phyloP scores from a whole-genome alignment of 345 rosid genomes.

The Citrus sp. region DNA sequence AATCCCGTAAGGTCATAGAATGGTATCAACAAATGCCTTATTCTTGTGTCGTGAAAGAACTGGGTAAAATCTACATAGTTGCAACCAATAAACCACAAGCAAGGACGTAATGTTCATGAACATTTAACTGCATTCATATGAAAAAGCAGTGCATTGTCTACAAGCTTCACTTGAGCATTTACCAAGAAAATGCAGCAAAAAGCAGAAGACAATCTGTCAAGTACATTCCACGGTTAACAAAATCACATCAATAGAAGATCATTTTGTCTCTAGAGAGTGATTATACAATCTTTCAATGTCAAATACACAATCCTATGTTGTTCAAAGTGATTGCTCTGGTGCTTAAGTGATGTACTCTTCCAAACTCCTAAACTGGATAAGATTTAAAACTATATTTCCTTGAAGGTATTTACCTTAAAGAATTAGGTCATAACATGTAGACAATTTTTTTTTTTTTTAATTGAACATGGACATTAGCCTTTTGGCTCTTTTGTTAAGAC shows the following conservation, averaged over 20 bases:
- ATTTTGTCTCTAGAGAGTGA: not conserved
- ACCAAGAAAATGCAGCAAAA: not conserved
- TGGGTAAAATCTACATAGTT: not conserved
- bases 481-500: not conserved
- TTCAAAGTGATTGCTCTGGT: not conserved
- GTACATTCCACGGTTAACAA: not conserved
- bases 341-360: not conserved
- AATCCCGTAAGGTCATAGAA: not conserved
- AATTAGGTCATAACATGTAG: not conserved
- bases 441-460: not conserved
- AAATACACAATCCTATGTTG: not conserved
- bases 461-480: not conserved
- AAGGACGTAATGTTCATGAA: not conserved
- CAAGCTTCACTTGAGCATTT: not conserved
- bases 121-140: not conserved
- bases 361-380: not conserved
- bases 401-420: not conserved
- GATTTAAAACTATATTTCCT: not conserved
- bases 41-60: not conserved
- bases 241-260: not conserved
- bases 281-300: not conserved
- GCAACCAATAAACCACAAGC: not conserved
- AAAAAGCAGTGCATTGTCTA: not conserved
- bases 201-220: not conserved
- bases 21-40: not conserved